Conservation (phyloP, 2,329 filamentous ascomycete genomes). For the Fusarium albidum region DNA sequence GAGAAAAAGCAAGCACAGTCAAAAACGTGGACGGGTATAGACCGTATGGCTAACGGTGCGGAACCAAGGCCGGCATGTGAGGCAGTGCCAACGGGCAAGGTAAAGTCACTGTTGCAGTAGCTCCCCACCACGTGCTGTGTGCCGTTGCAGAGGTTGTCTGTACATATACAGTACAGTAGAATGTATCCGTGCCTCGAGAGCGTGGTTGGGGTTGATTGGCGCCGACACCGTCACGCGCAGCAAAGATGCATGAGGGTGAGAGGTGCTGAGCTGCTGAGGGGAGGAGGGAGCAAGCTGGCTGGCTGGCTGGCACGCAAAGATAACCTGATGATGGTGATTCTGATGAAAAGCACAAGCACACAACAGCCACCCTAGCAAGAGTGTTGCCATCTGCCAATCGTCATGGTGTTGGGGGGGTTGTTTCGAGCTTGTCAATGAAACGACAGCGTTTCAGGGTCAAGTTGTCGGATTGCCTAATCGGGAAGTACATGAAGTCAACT, state of each 20-base stretch:
- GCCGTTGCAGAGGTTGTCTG: neutral
- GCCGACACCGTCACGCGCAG: conserved; percentile 12
- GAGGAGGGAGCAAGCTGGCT: too few species aligned
- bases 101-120: too few species aligned
- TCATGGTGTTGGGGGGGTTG: conserved; percentile 5
- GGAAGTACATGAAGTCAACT: conserved; percentile 14
- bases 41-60: neutral
- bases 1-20: neutral
- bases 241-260: conserved; percentile 14
- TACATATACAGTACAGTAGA: too few species aligned
- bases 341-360: neutral
- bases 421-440: conserved; percentile 10
- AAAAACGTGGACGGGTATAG: neutral
- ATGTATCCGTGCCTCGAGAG: conserved; percentile 3
- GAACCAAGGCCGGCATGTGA: too few species aligned
- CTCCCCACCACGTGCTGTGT: conserved; percentile 1
- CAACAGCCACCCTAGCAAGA: neutral
- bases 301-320: neutral
- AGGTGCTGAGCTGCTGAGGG: neutral
- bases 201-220: conserved; percentile 30
- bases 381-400: conserved; percentile 14
- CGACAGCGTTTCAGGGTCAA: conserved; percentile 7
- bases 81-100: too few species aligned
- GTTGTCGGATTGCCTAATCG: conserved; percentile 24
- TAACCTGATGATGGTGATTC: neutral